Evolutionary conservation across 1,284 basidiomycete genomes (phyloP), one percentile per base, ranked within the genome.

Genomic region (Ceratobasidium sp.): DNA sequence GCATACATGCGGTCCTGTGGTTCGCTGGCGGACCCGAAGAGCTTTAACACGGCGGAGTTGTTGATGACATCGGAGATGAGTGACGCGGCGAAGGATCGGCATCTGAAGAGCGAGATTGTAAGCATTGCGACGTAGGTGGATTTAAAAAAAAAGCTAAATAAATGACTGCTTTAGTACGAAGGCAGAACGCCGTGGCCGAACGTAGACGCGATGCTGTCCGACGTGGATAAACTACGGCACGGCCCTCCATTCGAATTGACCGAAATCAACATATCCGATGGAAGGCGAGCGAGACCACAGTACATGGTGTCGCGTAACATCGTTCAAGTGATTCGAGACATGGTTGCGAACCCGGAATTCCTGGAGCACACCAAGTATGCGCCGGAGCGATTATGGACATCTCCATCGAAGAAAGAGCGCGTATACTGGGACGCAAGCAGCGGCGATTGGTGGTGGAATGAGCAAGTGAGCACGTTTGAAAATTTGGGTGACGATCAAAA

Each of bases 231-330:
- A 26, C 41, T 62, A 2, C 9, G 23, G 18, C 59, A 62, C 26
- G 59, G 59, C n/a, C 59, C 59, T 13, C 21, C 11, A 16, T 62
- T 43, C 9, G 23, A 62, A 14, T 4, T 44, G 18, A 14, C 18
- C 21, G 41, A 62, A 30, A 16, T 62, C 59, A 13, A n/a, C 11
- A 26, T 62, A 23, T 62, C 21, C 21, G 59, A 62, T 18, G 59
- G 59, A 26, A 4, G 43, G 6, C 5, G 26, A 26, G 18, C 5
- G 41, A 8, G 59, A 28, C 38, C 38, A 16, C 59, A 62, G 16
- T 62, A 62, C 41, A 62, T 62, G 59, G 38, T 43, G 9, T 16
- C 13, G 21, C 59, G 59, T 5, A 43, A 62, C 41, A 62, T 62
- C 11, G 26, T 46, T 13, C 18, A 46, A 13, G 30, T 62, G 11